Percentiles rank a stretch among this genome's conserved stretches.
Evolutionary conservation across 2,329 filamentous ascomycete species (phyloP).

Genomic region (Plenodomus biglobosus): DNA sequence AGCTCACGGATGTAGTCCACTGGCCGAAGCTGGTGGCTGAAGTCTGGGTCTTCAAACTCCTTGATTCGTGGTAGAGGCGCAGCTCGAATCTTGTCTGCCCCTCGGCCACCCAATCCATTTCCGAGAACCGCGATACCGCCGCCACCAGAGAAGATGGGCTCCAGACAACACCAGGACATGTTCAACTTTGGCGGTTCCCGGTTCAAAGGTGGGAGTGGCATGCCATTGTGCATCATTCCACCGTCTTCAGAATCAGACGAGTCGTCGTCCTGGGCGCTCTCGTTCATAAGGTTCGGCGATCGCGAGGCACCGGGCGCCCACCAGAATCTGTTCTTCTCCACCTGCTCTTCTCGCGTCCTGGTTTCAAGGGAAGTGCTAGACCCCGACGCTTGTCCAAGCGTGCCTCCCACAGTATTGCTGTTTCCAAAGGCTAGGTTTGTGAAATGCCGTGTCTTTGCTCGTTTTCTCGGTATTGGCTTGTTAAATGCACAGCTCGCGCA

Average conservation of each 20-base stretch:
- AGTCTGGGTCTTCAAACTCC: constrained; percentile 60
- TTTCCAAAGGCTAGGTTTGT: constrained; percentile 41
- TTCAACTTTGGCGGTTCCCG: constrained; percentile 53
- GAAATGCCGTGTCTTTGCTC: constrained; percentile 43
- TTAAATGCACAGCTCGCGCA: constrained; percentile 63
- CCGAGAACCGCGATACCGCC: constrained; percentile 61
- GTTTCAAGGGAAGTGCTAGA: constrained; percentile 30
- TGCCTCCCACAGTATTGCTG: constrained; percentile 26
- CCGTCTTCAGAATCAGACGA: constrained; percentile 44
- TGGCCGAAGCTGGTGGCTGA: constrained; percentile 51
- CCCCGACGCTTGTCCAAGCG: constrained; percentile 33
- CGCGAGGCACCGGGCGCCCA: constrained; percentile 60
- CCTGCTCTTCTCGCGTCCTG: constrained; percentile 23
- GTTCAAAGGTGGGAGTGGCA: constrained; percentile 37
- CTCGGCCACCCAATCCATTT: constrained; percentile 50
- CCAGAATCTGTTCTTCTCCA: constrained; percentile 52
- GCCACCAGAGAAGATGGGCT: constrained; percentile 61
- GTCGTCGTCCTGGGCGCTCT: constrained; percentile 47
- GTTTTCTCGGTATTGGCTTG: constrained; percentile 51
- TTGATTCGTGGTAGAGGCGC: constrained; percentile 58
- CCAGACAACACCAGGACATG: constrained; percentile 62
- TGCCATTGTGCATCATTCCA: constrained; percentile 38
- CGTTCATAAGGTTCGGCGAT: constrained; percentile 62
- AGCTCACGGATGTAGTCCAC: constrained; percentile 47
- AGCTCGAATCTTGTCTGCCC: constrained; percentile 59